A percentile compares a stretch with the other conserved stretches of the same genome.
phyloP scores from a whole-genome alignment of 768 basidiomycete genomes.

The Podaxis sp. region DNA sequence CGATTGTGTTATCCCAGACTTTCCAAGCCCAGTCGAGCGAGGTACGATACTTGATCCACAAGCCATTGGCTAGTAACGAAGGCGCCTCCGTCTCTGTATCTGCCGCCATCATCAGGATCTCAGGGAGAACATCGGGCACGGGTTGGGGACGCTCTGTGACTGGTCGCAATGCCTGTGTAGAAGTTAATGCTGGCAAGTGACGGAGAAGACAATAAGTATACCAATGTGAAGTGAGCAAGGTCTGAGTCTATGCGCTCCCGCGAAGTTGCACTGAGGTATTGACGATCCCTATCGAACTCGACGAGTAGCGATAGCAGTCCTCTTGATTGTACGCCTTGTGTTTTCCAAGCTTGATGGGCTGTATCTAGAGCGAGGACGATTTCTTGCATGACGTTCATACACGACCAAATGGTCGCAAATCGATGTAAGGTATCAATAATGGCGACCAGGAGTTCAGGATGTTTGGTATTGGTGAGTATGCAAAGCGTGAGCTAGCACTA shows the following conservation, averaged over 20 bases:
- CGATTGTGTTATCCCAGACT: slow-evolving; percentile 82
- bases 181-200: not conserved
- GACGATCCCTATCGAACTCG: slow-evolving; percentile 59
- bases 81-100: slow-evolving; percentile 62
- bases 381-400: slow-evolving; percentile 60
- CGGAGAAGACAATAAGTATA: slow-evolving; percentile 29
- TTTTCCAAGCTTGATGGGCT: slow-evolving; percentile 64
- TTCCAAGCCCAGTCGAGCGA: slow-evolving; percentile 77
- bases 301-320: slow-evolving; percentile 61
- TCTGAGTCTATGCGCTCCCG: slow-evolving; percentile 64
- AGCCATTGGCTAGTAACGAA: slow-evolving; percentile 67
- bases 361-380: slow-evolving; percentile 62
- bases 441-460: slow-evolving; percentile 53
- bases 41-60: slow-evolving; percentile 83
- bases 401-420: slow-evolving; percentile 73
- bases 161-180: slow-evolving; percentile 48
- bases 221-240: slow-evolving; percentile 60
- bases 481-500: slow-evolving; percentile 47
- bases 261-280: slow-evolving; percentile 50
- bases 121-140: slow-evolving; percentile 53
- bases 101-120: slow-evolving; percentile 65
- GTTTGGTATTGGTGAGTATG: slow-evolving; percentile 52
- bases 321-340: slow-evolving; percentile 64
- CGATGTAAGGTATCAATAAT: slow-evolving; percentile 74
- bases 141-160: slow-evolving; percentile 35